Evolutionary conservation across 768 basidiomycete genomes (phyloP).

Genomic region (Leccinellum albellum): DNA sequence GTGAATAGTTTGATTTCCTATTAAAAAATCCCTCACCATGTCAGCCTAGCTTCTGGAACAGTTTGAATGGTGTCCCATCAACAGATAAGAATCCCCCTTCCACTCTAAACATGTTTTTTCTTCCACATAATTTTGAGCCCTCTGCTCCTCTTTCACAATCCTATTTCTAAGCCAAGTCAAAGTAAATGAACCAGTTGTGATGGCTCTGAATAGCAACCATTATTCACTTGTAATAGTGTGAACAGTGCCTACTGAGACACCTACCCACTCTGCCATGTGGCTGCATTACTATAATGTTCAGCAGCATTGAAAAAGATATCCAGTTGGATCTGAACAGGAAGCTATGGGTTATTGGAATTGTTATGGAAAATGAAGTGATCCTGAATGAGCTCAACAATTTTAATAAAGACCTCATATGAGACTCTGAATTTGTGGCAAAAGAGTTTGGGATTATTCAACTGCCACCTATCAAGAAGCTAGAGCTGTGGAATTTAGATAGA

Average conservation of each 20-base stretch:
- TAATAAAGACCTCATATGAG: background rate
- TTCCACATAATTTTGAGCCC: background rate
- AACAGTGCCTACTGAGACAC: slow-evolving; percentile 16
- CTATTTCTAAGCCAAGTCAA: background rate
- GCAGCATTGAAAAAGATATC: slow-evolving; percentile 25
- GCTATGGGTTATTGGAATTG: slow-evolving; percentile 17
- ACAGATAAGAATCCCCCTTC: slow-evolving; percentile 9
- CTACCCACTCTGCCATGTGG: slow-evolving; percentile 18
- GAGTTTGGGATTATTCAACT: background rate
- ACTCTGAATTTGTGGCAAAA: background rate
- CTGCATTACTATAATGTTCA: slow-evolving; percentile 21
- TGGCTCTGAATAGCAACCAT: slow-evolving; percentile 13
- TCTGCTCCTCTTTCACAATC: background rate
- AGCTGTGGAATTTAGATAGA: background rate
- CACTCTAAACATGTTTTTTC: background rate
- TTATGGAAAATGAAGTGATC: background rate
- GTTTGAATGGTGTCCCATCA: slow-evolving; percentile 8
- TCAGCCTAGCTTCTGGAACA: slow-evolving; percentile 21
- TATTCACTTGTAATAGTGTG: slow-evolving; percentile 11
- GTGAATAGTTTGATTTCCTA: slow-evolving; percentile 8
- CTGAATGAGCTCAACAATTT: background rate
- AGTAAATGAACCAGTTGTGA: slow-evolving; percentile 8
- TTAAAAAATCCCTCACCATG: slow-evolving; percentile 17
- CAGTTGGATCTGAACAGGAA: slow-evolving; percentile 26
- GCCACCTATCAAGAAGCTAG: background rate